Evolutionary conservation across 2,329 filamentous ascomycete genomes (phyloP).

Genomic region (Fusarium hainanense): DNA sequence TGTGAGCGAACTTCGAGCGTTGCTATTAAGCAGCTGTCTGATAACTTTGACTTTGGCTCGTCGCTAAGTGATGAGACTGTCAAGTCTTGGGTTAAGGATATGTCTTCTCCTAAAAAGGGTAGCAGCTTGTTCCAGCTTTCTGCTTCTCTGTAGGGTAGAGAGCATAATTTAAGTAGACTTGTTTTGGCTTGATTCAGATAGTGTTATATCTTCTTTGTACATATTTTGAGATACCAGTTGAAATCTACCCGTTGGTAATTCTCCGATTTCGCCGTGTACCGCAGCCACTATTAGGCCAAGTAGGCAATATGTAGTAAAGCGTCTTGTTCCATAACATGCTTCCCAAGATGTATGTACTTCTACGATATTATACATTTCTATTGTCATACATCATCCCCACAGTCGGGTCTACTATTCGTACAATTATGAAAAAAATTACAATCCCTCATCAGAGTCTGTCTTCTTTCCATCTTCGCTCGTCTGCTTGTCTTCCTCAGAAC

Average conservation of each 20-base stretch:
- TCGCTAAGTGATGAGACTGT: constrained; percentile 55
- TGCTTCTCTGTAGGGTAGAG: constrained; percentile 17
- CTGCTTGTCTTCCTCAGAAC: constrained; percentile 6
- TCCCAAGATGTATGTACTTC: constrained; percentile 29
- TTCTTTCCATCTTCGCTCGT: constrained; percentile 44
- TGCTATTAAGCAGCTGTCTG: constrained; percentile 65
- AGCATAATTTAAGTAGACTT: not conserved
- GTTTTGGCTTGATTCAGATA: not conserved
- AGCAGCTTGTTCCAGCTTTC: constrained; percentile 42
- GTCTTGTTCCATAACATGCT: constrained; percentile 18
- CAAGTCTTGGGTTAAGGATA: constrained; percentile 48
- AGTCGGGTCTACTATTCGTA: constrained; percentile 12
- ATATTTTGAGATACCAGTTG: constrained; percentile 24
- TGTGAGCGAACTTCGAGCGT: constrained; percentile 62
- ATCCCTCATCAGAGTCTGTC: constrained; percentile 2
- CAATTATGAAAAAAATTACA: constrained; percentile 9
- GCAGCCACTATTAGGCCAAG: not conserved
- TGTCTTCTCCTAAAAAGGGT: constrained; percentile 19
- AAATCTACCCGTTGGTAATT: not conserved
- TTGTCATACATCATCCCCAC: constrained; percentile 37
- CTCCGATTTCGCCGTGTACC: not conserved
- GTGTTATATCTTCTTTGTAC: constrained; percentile 25
- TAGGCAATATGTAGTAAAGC: not conserved
- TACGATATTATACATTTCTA: constrained; percentile 43
- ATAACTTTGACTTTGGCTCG: constrained; percentile 54